Evolutionary conservation across 208 protist genomes (phyloP), one percentile per base, ranked within the genome.

Genomic region (Crithidia expoeki): DNA sequence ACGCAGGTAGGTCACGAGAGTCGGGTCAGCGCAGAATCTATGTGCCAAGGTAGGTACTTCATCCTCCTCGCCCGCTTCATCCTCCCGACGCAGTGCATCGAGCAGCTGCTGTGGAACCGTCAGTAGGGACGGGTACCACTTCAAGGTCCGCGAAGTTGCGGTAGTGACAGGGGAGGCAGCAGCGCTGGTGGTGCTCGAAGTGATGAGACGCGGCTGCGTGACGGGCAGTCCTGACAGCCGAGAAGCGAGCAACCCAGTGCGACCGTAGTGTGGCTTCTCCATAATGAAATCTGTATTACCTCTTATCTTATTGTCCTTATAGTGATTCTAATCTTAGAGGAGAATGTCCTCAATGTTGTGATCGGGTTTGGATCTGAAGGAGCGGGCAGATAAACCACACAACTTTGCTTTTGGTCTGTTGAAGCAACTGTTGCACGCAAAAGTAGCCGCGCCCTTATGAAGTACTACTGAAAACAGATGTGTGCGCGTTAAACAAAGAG

Each of bases 91-190:
- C 49, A 94, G 62, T 7, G 78, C 72, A 30, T 91, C 40, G 40
- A 96, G 83, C 30, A 96, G 62, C 12, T 78, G 70, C 63, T 96
- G 86, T 4, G 91, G 91, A 17, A 92, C 66, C 2, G 79, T 89
- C n/a, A 90, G 75, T n/a, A 94, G 77, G 0, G 77, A 80, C 19
- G 91, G 91, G 66, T 67, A 82, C 88, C 91, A 96, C 75, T 93
- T 92, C 11, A 83, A 28, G 19, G 44, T 16, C n/a, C 62, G 65
- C 4, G 65, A 52, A 0, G 36, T 40, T 40, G 36, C 36, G 12
- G 59, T 0, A 11, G 55, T 6, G 16, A 21, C 2, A 9, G 34
- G n/a, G n/a, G n/a, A n/a, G n/a, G n/a, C n/a, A n/a, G n/a, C 23
- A 50, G 11, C 4, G 12, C 21, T 6, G 28, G 16, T 6, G 21